Percentiles rank a stretch among this genome's conserved stretches.
Evolutionary conservation across 306 rosid genomes (phyloP).

Genomic region (Ammopiptanthus mongolicus): DNA sequence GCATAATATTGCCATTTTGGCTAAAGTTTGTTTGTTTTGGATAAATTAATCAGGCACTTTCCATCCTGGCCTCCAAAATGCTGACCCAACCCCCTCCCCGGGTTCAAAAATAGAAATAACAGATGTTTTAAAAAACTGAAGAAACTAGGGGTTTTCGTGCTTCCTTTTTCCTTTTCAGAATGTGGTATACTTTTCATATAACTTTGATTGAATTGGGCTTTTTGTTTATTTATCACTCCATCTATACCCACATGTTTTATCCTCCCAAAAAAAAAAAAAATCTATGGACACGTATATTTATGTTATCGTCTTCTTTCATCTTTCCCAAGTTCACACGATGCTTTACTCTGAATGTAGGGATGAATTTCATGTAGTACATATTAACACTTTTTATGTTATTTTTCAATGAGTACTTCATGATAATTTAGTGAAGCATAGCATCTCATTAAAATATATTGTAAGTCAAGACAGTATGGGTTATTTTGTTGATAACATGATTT

Average conservation of each 20-base stretch:
- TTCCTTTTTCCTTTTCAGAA: not conserved
- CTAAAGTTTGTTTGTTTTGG: not conserved
- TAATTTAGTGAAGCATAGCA: not conserved
- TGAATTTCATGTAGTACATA: not conserved
- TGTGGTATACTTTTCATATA: not conserved
- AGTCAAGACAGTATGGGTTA: not conserved
- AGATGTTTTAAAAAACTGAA: not conserved
- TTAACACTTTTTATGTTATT: not conserved
- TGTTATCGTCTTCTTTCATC: not conserved
- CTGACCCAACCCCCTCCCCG: not conserved
- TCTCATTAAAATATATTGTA: not conserved
- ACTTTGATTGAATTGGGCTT: not conserved
- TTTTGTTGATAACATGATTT: not conserved
- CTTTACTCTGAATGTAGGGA: not conserved
- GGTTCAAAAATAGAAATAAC: not conserved
- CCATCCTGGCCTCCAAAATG: not conserved
- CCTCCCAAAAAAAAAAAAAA: not conserved
- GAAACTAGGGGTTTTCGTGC: not conserved
- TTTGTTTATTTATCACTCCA: not conserved
- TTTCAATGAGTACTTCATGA: not conserved
- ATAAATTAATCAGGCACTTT: not conserved
- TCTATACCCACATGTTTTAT: not conserved
- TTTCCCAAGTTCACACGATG: not conserved
- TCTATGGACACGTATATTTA: not conserved
- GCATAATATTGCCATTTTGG: not conserved